Evolutionary conservation across 2,329 filamentous ascomycete genomes (phyloP).

Genomic region (Penicillium sp.): DNA sequence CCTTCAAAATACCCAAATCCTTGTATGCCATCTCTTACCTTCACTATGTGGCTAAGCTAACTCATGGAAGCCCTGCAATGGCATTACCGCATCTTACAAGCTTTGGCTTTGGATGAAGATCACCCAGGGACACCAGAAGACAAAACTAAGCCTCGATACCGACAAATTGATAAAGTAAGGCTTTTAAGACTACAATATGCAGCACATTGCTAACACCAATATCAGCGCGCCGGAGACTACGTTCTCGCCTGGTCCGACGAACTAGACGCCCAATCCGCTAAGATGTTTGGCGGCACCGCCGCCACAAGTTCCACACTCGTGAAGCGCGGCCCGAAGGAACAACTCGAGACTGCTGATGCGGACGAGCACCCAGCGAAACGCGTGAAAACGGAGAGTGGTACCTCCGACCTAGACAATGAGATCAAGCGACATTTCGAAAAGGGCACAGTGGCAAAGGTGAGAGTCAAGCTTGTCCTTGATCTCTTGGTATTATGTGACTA

Average conservation of each 20-base stretch:
- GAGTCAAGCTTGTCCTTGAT: not conserved
- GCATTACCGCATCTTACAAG: slow-evolving; percentile 94
- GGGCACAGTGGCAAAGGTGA: slow-evolving; percentile 43
- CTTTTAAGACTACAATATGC: not conserved
- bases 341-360: slow-evolving; percentile 22
- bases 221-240: slow-evolving; percentile 68
- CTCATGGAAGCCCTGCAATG: slow-evolving; percentile 68
- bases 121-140: slow-evolving; percentile 72
- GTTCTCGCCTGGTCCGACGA: slow-evolving; percentile 72
- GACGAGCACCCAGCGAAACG: slow-evolving; percentile 43
- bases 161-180: slow-evolving; percentile 74
- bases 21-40: slow-evolving; percentile 27
- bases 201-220: not conserved
- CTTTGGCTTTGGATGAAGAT: slow-evolving; percentile 87
- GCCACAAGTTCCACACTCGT: slow-evolving; percentile 46
- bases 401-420: slow-evolving; percentile 34
- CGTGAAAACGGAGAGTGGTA: slow-evolving; percentile 40
- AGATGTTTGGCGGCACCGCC: slow-evolving; percentile 36
- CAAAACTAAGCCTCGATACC: slow-evolving; percentile 77
- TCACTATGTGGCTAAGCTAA: slow-evolving; percentile 1
- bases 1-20: slow-evolving; percentile 88
- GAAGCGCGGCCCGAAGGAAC: slow-evolving; percentile 44
- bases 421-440: slow-evolving; percentile 43
- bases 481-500: not conserved
- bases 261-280: slow-evolving; percentile 59